A percentile compares a stretch with the other conserved stretches of the same genome.
Conservation (phyloP, 768 basidiomycete genomes). For the Xerocomellus amylosporus region DNA sequence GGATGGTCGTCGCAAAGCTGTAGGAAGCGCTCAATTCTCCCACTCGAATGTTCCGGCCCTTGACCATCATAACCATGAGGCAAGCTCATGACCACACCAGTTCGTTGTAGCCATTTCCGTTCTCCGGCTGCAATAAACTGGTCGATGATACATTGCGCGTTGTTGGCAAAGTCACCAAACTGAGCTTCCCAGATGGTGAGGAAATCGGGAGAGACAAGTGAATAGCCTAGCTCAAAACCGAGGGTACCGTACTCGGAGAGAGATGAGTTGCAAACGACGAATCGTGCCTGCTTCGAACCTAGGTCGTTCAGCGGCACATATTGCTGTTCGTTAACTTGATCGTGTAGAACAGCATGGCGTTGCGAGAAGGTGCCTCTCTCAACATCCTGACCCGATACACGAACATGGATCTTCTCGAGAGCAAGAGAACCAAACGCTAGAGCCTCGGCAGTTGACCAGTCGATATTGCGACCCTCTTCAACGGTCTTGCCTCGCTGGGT, state of each 20-base stretch:
- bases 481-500: slow-evolving; percentile 83
- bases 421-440: slow-evolving; percentile 93
- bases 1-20: slow-evolving; percentile 99
- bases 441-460: slow-evolving; percentile 98
- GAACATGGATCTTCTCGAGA: slow-evolving; percentile 90
- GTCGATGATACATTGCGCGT: slow-evolving; percentile 96
- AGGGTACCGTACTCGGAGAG: slow-evolving; percentile 93
- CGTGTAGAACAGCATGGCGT: slow-evolving; percentile 94
- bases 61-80: slow-evolving; percentile 99
- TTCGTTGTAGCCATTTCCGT: slow-evolving; percentile 95
- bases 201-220: slow-evolving; percentile 89
- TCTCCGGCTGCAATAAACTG: slow-evolving; percentile 98
- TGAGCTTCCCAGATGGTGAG: slow-evolving; percentile 99
- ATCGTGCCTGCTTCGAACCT: slow-evolving; percentile 82
- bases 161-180: slow-evolving; percentile 98
- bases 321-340: slow-evolving; percentile 89
- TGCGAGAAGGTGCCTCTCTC: slow-evolving; percentile 99
- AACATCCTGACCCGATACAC: slow-evolving; percentile 96
- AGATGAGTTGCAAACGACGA: slow-evolving; percentile 95
- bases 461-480: slow-evolving; percentile 87
- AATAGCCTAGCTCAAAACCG: slow-evolving; percentile 98
- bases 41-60: slow-evolving; percentile 97
- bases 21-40: slow-evolving; percentile 91
- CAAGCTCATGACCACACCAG: slow-evolving; percentile 81
- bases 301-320: slow-evolving; percentile 90